Evolutionary conservation across 176 grass and related monocot species (phyloP).

Genomic region (Carex littledalei): DNA sequence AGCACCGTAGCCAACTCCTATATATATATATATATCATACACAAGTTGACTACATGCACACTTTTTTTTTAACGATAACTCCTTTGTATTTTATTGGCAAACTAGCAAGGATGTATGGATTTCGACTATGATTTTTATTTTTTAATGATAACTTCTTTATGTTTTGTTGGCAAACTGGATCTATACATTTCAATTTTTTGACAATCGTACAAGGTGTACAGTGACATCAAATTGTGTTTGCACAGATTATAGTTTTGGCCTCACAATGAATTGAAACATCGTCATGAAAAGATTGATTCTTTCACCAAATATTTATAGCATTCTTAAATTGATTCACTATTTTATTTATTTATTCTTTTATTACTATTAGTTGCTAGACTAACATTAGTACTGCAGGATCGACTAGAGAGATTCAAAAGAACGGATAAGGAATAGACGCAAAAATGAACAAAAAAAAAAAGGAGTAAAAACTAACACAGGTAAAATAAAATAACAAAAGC

Average conservation of each 20-base stretch:
- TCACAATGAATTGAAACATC: no score
- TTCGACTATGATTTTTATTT: no score
- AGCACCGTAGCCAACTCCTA: no score
- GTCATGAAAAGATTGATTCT: no score
- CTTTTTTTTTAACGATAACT: no score
- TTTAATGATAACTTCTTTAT: background rate
- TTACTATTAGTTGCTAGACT: background rate
- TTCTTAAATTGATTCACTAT: background rate
- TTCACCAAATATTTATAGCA: background rate
- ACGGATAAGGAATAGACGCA: background rate
- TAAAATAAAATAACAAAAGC: background rate
- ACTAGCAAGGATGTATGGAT: no score
- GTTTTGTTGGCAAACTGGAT: background rate
- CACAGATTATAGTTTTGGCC: no score
- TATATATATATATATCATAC: no score
- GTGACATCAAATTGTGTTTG: background rate
- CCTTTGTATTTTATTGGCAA: no score
- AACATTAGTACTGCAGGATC: background rate
- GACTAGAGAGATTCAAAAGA: background rate
- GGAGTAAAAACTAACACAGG: background rate
- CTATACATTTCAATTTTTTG: background rate
- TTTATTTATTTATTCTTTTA: background rate
- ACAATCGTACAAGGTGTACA: background rate
- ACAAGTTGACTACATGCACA: no score
- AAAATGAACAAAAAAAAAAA: background rate